A percentile compares a stretch with the other conserved stretches of the same genome.
These are phyloP conservation scores for Rutidosis leptorrhynchoides DNA, from an alignment of 129 eudicot species.

Conservation along the genomic window DNA sequence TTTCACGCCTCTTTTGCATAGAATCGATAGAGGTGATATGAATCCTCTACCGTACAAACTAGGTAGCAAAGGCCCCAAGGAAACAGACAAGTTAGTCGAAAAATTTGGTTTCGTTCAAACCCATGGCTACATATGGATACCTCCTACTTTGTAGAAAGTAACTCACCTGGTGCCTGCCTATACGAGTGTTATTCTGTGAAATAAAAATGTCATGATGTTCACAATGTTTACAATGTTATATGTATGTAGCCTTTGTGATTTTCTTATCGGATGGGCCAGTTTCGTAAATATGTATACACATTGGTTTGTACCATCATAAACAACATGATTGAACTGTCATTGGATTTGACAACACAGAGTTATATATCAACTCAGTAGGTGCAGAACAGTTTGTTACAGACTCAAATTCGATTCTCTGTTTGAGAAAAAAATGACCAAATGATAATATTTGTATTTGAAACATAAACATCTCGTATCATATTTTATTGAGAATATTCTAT, in stretches of 20 bases:
- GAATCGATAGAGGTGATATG: conserved; percentile 69
- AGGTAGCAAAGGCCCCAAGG: conserved; percentile 82
- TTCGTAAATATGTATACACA: conserved; percentile 10
- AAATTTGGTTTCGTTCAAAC: conserved; percentile 85
- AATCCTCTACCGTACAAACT: conserved; percentile 74
- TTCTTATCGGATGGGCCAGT: not conserved
- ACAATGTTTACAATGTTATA: not conserved
- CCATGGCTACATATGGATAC: no score
- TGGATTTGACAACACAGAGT: no score
- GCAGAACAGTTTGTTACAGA: no score
- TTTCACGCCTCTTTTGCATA: conserved; percentile 89
- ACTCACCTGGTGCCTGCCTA: conserved; percentile 7
- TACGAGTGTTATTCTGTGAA: not conserved
- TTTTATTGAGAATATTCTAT: no score
- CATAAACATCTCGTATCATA: no score
- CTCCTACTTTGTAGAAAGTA: no score
- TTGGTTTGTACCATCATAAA: conserved; percentile 10
- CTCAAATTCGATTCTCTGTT: no score
- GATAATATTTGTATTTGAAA: no score
- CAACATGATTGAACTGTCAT: no score
- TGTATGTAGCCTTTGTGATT: not conserved
- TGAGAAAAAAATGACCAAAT: no score
- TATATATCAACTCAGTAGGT: no score
- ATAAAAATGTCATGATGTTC: conserved; percentile 15
- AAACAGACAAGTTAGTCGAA: conserved; percentile 72